Base-by-base conservation (phyloP, 2,329 filamentous ascomycete genomes). In the Stachybotrys chartarum region DNA sequence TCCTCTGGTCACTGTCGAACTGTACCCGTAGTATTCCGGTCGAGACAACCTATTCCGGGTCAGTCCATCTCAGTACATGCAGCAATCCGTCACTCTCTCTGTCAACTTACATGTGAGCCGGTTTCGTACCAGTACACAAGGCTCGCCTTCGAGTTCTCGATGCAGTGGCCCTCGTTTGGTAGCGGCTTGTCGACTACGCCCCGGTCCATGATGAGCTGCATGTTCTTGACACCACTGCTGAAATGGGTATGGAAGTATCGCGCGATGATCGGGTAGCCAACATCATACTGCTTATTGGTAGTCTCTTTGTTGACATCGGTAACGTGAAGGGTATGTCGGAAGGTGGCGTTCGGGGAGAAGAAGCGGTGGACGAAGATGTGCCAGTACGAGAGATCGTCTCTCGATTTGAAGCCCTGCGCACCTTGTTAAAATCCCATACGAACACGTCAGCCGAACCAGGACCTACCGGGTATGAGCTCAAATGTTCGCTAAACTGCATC, bases 191-290 rank as follows among this genome's bases (percentile, higher is more conserved):
- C 83, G 0, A 72, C 72, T 1, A 75, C 78, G 2, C 78, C 77
- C 64, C 84, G 86, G 63, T 96, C 91, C 64, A 96, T 81, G 24
- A 91, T 84, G 67, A 97, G 81, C 68, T 96, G 91, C 63, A 97
- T 90, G 54, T 86, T 90, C 62, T 83, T 87, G 55, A 97, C 86
- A 7, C 91, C 92, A 58, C 90, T 93, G 56, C 87, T 86, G 68
- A 94, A 97, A 64, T 96, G 88, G 0, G 90, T 92, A 64, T 88
- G 85, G 68, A 96, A 97, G 70, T 94, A 97, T 64, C 93, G 85
- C 39, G 93, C 84, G 50, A 99, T 78, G 1, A 89, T 89, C 4
- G 91, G 83, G 56, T 84, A 90, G 3, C 87, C 83, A 51, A 97
- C 91, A 68, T 97, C 92, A 64, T 92, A 97, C 64, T 88, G 84